Conservation (phyloP, 192 early-diverging fungal genomes). For the Pilaira anomala region DNA sequence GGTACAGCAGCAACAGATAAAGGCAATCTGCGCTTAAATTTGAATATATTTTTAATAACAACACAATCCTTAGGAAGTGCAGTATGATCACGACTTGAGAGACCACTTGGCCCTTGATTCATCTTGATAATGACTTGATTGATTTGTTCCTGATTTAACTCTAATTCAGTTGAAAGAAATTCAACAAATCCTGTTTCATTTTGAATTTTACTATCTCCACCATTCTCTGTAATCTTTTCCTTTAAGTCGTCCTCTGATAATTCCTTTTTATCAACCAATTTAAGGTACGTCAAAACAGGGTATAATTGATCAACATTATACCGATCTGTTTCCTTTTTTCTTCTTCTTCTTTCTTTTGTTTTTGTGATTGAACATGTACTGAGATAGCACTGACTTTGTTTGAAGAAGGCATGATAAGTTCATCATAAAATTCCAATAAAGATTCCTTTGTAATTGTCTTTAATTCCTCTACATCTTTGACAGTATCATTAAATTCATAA, state of each 20-base stretch:
- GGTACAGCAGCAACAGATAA: slow-evolving; percentile 45
- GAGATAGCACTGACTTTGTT: slow-evolving; percentile 39
- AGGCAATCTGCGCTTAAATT: slow-evolving; percentile 48
- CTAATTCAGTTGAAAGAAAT: not conserved
- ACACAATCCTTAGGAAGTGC: slow-evolving; percentile 37
- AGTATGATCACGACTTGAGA: slow-evolving; percentile 25
- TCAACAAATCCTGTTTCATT: not conserved
- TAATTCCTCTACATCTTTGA: slow-evolving; percentile 35
- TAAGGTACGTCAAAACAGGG: slow-evolving; percentile 1
- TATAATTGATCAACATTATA: slow-evolving; percentile 2
- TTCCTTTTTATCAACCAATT: not conserved
- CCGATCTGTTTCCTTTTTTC: not conserved
- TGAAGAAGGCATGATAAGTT: slow-evolving; percentile 50
- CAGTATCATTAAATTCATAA: slow-evolving; percentile 47
- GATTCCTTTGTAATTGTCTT: slow-evolving; percentile 39
- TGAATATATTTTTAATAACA: slow-evolving; percentile 43
- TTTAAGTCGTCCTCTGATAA: slow-evolving; percentile 2
- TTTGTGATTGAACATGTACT: slow-evolving; percentile 45
- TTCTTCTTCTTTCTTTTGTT: not conserved
- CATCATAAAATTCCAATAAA: slow-evolving; percentile 56
- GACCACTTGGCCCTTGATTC: slow-evolving; percentile 4
- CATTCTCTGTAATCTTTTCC: not conserved
- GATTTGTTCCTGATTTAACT: not conserved
- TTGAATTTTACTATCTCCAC: not conserved
- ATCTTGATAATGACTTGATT: slow-evolving; percentile 1